Percentiles rank a stretch among this genome's conserved stretches.
Evolutionary conservation across 371 early-diverging fungal genomes (phyloP).

Genomic region (Mucor mucedo): DNA sequence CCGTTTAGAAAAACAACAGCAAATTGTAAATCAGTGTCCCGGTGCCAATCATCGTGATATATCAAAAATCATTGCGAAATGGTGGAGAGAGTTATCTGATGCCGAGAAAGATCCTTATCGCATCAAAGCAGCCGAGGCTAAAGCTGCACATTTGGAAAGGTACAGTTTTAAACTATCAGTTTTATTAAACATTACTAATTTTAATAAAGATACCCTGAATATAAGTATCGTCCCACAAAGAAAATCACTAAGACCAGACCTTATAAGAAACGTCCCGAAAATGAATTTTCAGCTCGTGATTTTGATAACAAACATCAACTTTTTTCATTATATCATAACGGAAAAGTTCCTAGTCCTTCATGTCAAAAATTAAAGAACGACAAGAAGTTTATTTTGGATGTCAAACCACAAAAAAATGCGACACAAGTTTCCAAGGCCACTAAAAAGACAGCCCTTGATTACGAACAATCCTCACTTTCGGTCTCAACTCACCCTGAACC

Average conservation of each 20-base stretch:
- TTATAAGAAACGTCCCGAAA: slow-evolving; percentile 15
- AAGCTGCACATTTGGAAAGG: slow-evolving; percentile 4
- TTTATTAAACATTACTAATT: too few species aligned
- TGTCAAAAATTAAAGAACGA: neutral
- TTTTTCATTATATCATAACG: slow-evolving; percentile 8
- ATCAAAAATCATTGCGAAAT: slow-evolving; percentile 70
- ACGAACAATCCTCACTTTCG: too few species aligned
- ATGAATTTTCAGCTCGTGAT: slow-evolving; percentile 15
- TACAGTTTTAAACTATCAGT: neutral
- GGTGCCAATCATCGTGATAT: slow-evolving; percentile 75
- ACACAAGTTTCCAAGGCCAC: too few species aligned
- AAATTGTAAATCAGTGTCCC: slow-evolving; percentile 62
- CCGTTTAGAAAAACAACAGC: slow-evolving; percentile 69
- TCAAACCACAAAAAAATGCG: neutral
- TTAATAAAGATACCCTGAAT: slow-evolving; percentile 13
- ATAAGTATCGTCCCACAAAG: slow-evolving; percentile 16
- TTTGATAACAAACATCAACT: slow-evolving; percentile 11
- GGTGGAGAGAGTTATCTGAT: slow-evolving; percentile 69
- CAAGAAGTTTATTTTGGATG: neutral
- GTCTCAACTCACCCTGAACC: too few species aligned
- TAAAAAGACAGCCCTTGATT: too few species aligned
- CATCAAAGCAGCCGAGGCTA: slow-evolving; percentile 7
- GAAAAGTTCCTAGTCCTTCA: neutral
- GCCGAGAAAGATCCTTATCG: slow-evolving; percentile 59
- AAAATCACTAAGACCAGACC: slow-evolving; percentile 8